Evolutionary conservation across 2,329 filamentous ascomycete genomes (phyloP), one percentile per base, ranked within the genome.

Genomic region (Apiospora hydei): DNA sequence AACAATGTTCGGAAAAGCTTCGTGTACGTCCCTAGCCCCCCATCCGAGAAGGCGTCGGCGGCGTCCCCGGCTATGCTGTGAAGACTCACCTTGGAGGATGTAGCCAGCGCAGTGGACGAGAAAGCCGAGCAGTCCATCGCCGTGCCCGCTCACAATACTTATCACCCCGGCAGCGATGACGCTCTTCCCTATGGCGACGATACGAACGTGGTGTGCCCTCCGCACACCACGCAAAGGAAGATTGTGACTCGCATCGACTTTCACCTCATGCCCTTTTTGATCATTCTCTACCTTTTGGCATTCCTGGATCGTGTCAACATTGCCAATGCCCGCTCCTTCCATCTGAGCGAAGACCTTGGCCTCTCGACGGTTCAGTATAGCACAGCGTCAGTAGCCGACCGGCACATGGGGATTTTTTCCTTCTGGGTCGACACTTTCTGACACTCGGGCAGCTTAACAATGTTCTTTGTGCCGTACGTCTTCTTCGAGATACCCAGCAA

Each of bases 401-500:
- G 13, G 8, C 41, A 14, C 3, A 51, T 13, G 4, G 41, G n/a
- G 30, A 11, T 5, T 4, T n/a, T 41, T 18, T 34, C 24, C 3
- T 69, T 8, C 18, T 3, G 1, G 4, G 4, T 14, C 30, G 7
- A 30, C 21, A 79, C 72, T 77, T n/a, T 75, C 16, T 67, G 34
- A 38, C 18, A 30, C 30, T 53, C 14, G 13, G 26, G 64, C 80
- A 79, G 91, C 1, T 85, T 95, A 73, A 92, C 92, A 71, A 94
- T 95, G 78, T 95, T 96, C 84, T 96, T 95, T 82, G 88, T 95
- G 0, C 93, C 93, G 0, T 96, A 95, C 79, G 85, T 93, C 76
- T 77, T 93, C 71, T 88, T 89, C 76, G 91, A 94, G 83, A 93
- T 95, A 71, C 92, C 91, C 0, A 92, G 90, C 75, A 93, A 93